Base-by-base conservation (phyloP, 352 stramenopile species). In the Pythium phragmiticola region DNA sequence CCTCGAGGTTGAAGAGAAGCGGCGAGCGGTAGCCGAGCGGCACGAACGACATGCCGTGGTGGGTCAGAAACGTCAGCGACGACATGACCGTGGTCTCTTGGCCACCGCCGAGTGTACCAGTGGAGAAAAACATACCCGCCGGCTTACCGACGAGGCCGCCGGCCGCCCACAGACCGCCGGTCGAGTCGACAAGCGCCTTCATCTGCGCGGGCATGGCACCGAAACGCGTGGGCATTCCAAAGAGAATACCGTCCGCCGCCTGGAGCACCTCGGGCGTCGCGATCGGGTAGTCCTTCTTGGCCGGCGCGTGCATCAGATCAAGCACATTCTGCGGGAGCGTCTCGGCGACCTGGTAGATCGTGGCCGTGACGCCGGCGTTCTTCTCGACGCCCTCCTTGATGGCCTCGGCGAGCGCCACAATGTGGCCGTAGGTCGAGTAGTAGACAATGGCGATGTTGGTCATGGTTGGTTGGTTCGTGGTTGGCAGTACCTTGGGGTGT, bases 41-140 rank as follows among this genome's bases (percentile, higher is more conserved):
- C 56, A 98, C 87, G 64, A 89, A 98, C 16, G 90, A 82, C 82
- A 98, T 88, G 43, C 92, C 92, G 28, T 97, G 88, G 76, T 97
- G 88, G 0, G 84, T 68, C 19, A 97, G 73, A 75, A 97, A 96
- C 0, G 89, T 89, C 23, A 97, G 11, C 3, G 78, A 58, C 6
- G 88, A 93, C 19, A 94, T 72, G n/a, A 78, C 82, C 12, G 88
- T 94, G 37, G 89, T 36, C 79, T 73, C 0, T 75, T 91, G 42
- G 74, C 87, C 41, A 85, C 26, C 26, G 26, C 26, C 26, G 26
- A 30, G 26, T 5, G 26, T 30, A 30, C 26, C 26, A 30, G 26
- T 95, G 60, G 73, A 88, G 68, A 95, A 87, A 73, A 98, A 98
- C 55, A 93, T 84, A 33, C 87, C 89, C 6, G 82, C 85, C 0